phyloP scores from a whole-genome alignment of 129 eudicot species.

The Flaveria robusta region DNA sequence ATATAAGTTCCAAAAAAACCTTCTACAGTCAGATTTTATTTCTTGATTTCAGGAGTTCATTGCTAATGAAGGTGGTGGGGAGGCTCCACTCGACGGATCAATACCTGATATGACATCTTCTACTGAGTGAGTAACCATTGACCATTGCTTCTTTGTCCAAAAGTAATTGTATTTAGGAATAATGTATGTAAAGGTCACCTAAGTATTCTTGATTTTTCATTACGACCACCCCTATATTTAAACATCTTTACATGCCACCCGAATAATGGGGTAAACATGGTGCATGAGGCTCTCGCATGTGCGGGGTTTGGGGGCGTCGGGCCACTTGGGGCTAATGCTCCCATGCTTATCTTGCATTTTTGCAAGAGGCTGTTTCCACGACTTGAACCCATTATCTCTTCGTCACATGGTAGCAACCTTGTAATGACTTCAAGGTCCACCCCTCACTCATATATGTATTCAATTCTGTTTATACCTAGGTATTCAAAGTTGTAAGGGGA shows the following conservation, averaged over 20 bases:
- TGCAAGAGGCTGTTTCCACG: too few species aligned
- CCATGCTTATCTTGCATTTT: too few species aligned
- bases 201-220: neutral
- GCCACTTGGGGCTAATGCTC: too few species aligned
- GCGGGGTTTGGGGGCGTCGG: too few species aligned
- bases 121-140: conserved; percentile 66
- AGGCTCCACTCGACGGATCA: conserved; percentile 96
- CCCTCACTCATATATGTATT: neutral
- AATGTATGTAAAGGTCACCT: neutral
- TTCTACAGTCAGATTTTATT: neutral
- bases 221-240: neutral
- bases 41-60: conserved; percentile 72
- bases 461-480: neutral
- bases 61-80: conserved; percentile 93
- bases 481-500: neutral
- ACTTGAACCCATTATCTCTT: neutral
- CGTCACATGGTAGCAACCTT: neutral
- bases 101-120: conserved; percentile 99
- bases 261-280: neutral
- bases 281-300: too few species aligned
- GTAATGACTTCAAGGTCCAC: neutral
- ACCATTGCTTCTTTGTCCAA: conserved; percentile 5
- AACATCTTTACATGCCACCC: neutral
- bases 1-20: neutral
- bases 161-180: neutral